These are phyloP conservation scores for Boeremia lycopersici DNA, from an alignment of 2,329 filamentous ascomycete genomes.

Conservation along the genomic window DNA sequence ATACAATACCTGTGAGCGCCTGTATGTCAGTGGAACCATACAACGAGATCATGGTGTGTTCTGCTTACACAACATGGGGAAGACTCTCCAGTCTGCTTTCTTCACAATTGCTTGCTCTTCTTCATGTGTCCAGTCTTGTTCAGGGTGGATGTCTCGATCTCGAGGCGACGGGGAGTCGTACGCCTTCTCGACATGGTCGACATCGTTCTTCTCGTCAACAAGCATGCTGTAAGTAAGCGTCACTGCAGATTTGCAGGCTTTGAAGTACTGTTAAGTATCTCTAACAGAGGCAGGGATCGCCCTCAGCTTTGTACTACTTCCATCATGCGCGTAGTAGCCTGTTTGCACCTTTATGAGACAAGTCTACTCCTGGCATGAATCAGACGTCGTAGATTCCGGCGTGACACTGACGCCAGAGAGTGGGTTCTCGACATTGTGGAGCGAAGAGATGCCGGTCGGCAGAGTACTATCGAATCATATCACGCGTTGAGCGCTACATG, in stretches of 20 bases:
- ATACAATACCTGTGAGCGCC: conserved; percentile 26
- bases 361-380: not conserved
- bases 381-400: not conserved
- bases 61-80: conserved; percentile 38
- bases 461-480: not conserved
- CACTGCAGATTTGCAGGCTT: not conserved
- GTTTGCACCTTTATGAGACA: not conserved
- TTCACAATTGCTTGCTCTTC: conserved; percentile 38
- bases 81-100: conserved; percentile 40
- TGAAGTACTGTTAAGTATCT: not conserved
- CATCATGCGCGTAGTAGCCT: not conserved
- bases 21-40: not conserved
- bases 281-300: not conserved
- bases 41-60: not conserved
- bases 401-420: not conserved
- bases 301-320: not conserved
- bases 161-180: conserved; percentile 1
- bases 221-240: not conserved
- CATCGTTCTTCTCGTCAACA: conserved; percentile 17
- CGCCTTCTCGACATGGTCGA: conserved; percentile 21
- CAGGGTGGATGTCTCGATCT: conserved; percentile 6
- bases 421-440: not conserved
- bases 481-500: not conserved
- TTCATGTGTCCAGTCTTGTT: conserved; percentile 39
- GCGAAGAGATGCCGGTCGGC: too few species aligned